Base-by-base conservation (phyloP, 257 asterid species). In the Misopates orontium region DNA sequence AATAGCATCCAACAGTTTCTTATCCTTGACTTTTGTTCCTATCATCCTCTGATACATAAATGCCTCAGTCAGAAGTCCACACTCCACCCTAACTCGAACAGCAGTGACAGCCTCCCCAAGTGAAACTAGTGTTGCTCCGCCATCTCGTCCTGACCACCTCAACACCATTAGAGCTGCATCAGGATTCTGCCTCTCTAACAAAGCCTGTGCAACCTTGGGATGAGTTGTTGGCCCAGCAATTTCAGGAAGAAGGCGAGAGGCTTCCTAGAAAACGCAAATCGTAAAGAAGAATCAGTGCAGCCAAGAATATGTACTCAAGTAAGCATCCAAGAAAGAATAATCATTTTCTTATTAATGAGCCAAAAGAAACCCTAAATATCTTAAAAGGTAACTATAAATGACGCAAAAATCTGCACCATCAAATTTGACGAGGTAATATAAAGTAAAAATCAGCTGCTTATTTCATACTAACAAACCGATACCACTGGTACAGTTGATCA, bases 1-100 rank as follows among this genome's bases (percentile, higher is more conserved):
- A 45, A 66, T 60, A 73, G 71, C 76, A 75, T 64, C 71, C 71
- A 60, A 80, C 71, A 60, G 73, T 73, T 84, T 85, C 70, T 80
- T 83, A 66, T 86, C 88, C 78, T 80, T 90, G 76, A 81, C 78
- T 73, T 85, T 90, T 47, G 73, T 62, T 80, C 86, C 83, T 59
- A 82, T 74, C 84, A 70, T 80, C 73, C 97, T 86, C 84, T 94
- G 99, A 53, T 83, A 90, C 93, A 84, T 85, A 76, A 88, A 94
- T 57, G 99, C 92, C 75, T 90, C 99, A 41, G 99, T 90, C 67
- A 94, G 66, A 78, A 90, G 97, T 24, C 93, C 99, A 80, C 96
- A 90, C 78, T 94, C 99, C 68, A 94, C 84, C 64, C 84, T 82
- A 60, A 88, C 89, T 52, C 96, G 84, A 73, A 90, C 87, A 73